phyloP scores from a whole-genome alignment of 2,329 filamentous ascomycete species.

The Calonectria ilicicola region DNA sequence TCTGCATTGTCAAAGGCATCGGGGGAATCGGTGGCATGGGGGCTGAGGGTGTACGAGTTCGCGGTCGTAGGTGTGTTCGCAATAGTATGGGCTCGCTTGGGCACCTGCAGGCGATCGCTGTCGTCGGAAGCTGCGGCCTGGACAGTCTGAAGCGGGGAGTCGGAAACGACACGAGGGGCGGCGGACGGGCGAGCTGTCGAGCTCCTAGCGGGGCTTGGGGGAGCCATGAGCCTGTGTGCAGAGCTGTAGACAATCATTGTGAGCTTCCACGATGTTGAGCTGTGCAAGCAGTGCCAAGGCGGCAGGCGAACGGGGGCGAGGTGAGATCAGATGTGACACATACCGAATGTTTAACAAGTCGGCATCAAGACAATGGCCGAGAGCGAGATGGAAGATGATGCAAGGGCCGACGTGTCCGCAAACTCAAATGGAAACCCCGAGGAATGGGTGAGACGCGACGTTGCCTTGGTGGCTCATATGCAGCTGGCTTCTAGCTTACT shows the following conservation, averaged over 20 bases:
- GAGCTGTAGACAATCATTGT: slow-evolving; percentile 45
- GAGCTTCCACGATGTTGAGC: slow-evolving; percentile 28
- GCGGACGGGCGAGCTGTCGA: slow-evolving; percentile 45
- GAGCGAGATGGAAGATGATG: slow-evolving; percentile 30
- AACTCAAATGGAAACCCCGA: slow-evolving; percentile 29
- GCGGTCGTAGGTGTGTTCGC: slow-evolving; percentile 52
- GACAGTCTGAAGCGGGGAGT: slow-evolving; percentile 33
- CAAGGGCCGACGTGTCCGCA: slow-evolving; percentile 43
- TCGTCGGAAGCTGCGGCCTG: slow-evolving; percentile 42
- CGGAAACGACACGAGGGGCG: slow-evolving; percentile 46
- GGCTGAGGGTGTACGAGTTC: slow-evolving; percentile 24
- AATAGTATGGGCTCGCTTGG: slow-evolving; percentile 62
- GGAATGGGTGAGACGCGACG: slow-evolving; percentile 15
- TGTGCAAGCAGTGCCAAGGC: not conserved
- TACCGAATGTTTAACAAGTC: slow-evolving; percentile 31
- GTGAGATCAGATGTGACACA: slow-evolving; percentile 21
- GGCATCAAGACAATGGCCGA: slow-evolving; percentile 22
- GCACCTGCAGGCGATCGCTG: slow-evolving; percentile 46
- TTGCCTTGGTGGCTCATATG: not conserved
- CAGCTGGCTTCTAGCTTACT: not conserved
- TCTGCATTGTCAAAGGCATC: slow-evolving; percentile 64
- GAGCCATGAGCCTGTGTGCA: slow-evolving; percentile 49
- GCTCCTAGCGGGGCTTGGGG: slow-evolving; percentile 44
- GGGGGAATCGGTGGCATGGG: slow-evolving; percentile 44
- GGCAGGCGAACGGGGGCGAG: slow-evolving; percentile 5